Evolutionary conservation across 2,329 filamentous ascomycete genomes (phyloP).

Genomic region (Epichloe gansuensis): DNA sequence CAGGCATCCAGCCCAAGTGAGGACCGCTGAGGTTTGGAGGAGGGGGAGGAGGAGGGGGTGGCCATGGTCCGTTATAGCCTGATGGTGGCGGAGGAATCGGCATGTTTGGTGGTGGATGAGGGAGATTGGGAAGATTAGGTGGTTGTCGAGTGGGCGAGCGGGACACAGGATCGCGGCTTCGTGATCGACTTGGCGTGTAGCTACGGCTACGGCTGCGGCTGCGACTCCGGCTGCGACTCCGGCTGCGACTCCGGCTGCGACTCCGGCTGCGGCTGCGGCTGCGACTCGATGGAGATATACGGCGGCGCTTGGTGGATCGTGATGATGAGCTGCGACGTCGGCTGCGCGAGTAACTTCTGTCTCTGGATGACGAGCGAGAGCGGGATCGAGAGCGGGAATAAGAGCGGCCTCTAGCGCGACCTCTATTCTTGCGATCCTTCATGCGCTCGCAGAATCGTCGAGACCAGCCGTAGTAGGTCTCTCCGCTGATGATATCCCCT

Average conservation of each 20-base stretch:
- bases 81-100: constrained; percentile 21
- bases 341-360: constrained; percentile 14
- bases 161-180: constrained; percentile 11
- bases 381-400: constrained; percentile 18
- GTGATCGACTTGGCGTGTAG: constrained; percentile 14
- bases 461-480: constrained; percentile 86
- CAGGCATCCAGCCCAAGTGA: constrained; percentile 15
- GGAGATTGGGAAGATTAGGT: background rate
- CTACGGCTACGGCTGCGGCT: constrained; percentile 13
- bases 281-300: constrained; percentile 14
- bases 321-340: constrained; percentile 20
- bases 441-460: constrained; percentile 68
- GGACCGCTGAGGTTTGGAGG: background rate
- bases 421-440: constrained; percentile 39
- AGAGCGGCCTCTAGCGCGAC: constrained; percentile 20
- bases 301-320: constrained; percentile 18
- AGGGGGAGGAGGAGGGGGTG: constrained; percentile 13
- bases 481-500: constrained; percentile 49
- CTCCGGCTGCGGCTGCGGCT: constrained; percentile 9
- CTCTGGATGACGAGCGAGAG: constrained; percentile 13
- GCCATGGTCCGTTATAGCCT: constrained; percentile 30
- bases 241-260: constrained; percentile 11
- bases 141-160: constrained; percentile 5
- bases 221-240: constrained; percentile 11
- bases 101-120: constrained; percentile 4